Base-by-base conservation (phyloP, 2,329 filamentous ascomycete species). In the Xylariaceae sp. region DNA sequence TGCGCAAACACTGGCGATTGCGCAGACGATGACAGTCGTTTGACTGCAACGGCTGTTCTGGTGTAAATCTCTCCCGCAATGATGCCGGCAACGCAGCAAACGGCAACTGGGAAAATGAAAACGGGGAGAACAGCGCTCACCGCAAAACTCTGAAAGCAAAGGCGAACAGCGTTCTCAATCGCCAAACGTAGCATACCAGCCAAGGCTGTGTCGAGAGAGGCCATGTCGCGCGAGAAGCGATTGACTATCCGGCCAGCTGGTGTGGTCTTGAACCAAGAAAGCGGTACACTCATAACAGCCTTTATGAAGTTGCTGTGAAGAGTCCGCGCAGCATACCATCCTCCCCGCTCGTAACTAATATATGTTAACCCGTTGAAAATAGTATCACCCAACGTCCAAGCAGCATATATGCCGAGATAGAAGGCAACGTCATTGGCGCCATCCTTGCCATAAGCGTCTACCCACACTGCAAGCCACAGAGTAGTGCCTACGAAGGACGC, bases 1-100 rank as follows among this genome's bases (percentile, higher is more conserved):
- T 83, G 81, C 1, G 81, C 80, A 65, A 83, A 84, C 1, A 85
- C 75, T 10, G 82, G 82, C 0, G 80, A 82, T 53, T 76, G 75
- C 3, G 74, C 73, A 1, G 75, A 72, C 0, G 75, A 74, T 3
- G 73, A 66, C 0, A 79, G 68, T 3, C 76, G 70, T 64, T 78
- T 78, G 56, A 78, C 68, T 2, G 73, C 72, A 2, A 77, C 71
- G 8, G 76, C 75, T 1, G 76, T 75, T n/a, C 76, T 71, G 1
- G 75, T 78, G 64, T 78, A 79, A 66, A 78, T 71, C 63, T 79
- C 77, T 45, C 76, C 77, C 13, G 74, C 72, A 23, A 72, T 13
- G 45, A 76, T 69, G 7, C 77, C 77, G 15, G 73, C 65, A 3
- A 68, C 47, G 60, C 75, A 76, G 53, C 74, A 73, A 35, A 74